A percentile compares a stretch with the other conserved stretches of the same genome.
Conservation (phyloP, 441 rosid genomes). For the Euphorbia celastroides region DNA sequence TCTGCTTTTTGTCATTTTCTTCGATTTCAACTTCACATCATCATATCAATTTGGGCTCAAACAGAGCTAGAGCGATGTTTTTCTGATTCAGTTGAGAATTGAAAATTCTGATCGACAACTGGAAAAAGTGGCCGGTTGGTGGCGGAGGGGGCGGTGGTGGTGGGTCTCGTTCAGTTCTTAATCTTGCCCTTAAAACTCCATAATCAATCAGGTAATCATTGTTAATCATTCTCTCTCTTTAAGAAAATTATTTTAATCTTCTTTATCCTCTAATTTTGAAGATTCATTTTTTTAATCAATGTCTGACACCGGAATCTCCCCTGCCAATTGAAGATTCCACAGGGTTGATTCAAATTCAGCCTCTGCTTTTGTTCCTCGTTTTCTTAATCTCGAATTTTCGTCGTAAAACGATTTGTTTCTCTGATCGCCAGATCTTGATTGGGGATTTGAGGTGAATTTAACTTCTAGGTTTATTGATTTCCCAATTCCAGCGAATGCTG, state of each 20-base stretch:
- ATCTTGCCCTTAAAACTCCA: conserved; percentile 32
- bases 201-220: conserved; percentile 73
- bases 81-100: background rate
- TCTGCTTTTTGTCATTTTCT: conserved; percentile 27
- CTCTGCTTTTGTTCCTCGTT: background rate
- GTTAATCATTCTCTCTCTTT: conserved; percentile 25
- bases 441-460: conserved; percentile 14
- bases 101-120: background rate
- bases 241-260: conserved; percentile 7
- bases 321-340: conserved; percentile 23
- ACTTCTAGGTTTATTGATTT: conserved; percentile 4
- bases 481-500: conserved; percentile 25
- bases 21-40: conserved; percentile 23
- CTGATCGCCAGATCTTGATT: conserved; percentile 29
- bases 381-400: background rate
- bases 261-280: background rate
- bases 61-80: background rate
- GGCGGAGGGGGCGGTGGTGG: conserved; percentile 20
- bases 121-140: conserved; percentile 16
- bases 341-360: conserved; percentile 10
- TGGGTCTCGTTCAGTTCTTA: conserved; percentile 38
- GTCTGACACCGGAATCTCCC: conserved; percentile 19
- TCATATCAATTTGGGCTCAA: conserved; percentile 32
- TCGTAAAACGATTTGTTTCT: background rate
- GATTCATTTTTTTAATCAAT: conserved; percentile 9